phyloP scores from a whole-genome alignment of 345 rosid genomes.

The Salix arbutifolia region DNA sequence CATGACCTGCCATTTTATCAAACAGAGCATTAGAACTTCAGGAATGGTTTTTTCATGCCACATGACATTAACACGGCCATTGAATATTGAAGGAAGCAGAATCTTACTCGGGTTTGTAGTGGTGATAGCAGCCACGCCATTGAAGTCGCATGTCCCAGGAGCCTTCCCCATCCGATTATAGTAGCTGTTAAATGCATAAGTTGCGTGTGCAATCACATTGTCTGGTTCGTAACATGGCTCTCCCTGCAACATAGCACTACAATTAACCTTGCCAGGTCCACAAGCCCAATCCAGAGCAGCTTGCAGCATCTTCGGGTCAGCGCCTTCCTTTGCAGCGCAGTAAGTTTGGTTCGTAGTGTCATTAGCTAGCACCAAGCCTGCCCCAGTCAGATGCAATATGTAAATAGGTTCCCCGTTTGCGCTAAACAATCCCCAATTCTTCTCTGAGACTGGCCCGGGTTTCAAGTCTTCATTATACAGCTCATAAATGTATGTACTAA shows the following conservation, averaged over 20 bases:
- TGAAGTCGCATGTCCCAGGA: constrained; percentile 84
- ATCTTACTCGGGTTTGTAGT: constrained; percentile 85
- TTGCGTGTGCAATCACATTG: constrained; percentile 67
- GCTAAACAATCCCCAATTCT: constrained; percentile 91
- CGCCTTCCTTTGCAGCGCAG: constrained; percentile 68
- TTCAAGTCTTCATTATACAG: constrained; percentile 87
- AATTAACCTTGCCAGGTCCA: constrained; percentile 93
- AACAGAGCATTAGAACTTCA: not conserved
- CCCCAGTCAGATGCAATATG: constrained; percentile 64
- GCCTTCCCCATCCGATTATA: constrained; percentile 73
- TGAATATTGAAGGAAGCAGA: not conserved
- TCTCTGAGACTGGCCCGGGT: constrained; percentile 71
- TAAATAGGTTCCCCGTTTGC: constrained; percentile 72
- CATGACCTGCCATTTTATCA: constrained; percentile 59
- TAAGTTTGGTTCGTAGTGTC: constrained; percentile 93
- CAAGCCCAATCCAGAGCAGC: constrained; percentile 99
- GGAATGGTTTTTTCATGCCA: not conserved
- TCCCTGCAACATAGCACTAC: constrained; percentile 74
- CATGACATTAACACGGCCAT: not conserved
- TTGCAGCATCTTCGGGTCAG: constrained; percentile 88
- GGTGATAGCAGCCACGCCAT: constrained; percentile 90
- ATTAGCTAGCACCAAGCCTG: constrained; percentile 56
- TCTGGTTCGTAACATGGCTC: constrained; percentile 84
- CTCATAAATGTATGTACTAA: constrained; percentile 86
- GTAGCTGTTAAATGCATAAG: constrained; percentile 82